These are phyloP conservation scores for Jaenimonas drosophilae DNA, from an alignment of 208 protist species.

Conservation along the genomic window DNA sequence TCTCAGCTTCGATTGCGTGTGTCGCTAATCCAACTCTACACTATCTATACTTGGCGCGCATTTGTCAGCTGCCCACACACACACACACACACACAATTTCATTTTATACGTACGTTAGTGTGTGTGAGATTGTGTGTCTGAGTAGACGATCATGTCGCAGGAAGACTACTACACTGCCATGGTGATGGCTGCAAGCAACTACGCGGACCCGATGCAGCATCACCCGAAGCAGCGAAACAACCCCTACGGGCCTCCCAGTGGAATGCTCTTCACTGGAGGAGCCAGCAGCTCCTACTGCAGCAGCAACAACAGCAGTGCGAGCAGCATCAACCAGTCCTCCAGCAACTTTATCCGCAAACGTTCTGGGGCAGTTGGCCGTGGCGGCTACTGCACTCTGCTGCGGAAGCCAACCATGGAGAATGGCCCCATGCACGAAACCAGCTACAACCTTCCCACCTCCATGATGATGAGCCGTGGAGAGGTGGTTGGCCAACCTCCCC, in stretches of 20 bases:
- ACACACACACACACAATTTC: too few species aligned
- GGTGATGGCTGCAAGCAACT: constrained; percentile 37
- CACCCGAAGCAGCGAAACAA: constrained; percentile 3
- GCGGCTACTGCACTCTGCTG: background rate
- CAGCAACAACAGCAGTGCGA: constrained; percentile 7
- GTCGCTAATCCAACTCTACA: too few species aligned
- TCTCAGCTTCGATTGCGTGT: too few species aligned
- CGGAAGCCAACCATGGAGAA: background rate
- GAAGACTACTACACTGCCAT: constrained; percentile 32
- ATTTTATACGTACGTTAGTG: too few species aligned
- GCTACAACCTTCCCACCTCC: too few species aligned
- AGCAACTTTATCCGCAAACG: background rate
- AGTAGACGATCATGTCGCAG: too few species aligned
- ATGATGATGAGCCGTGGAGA: too few species aligned
- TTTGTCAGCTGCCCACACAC: too few species aligned
- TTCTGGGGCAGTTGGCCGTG: background rate
- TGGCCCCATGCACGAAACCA: constrained; percentile 1
- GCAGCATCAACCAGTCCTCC: background rate
- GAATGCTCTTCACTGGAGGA: too few species aligned
- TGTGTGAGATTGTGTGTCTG: too few species aligned
- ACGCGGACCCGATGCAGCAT: constrained; percentile 6
- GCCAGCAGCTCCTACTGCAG: constrained; percentile 8
- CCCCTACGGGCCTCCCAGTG: background rate
- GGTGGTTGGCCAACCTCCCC: too few species aligned
- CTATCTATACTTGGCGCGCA: too few species aligned